phyloP scores from a whole-genome alignment of 2,329 filamentous ascomycete genomes.

The Cladosporium halotolerans region DNA sequence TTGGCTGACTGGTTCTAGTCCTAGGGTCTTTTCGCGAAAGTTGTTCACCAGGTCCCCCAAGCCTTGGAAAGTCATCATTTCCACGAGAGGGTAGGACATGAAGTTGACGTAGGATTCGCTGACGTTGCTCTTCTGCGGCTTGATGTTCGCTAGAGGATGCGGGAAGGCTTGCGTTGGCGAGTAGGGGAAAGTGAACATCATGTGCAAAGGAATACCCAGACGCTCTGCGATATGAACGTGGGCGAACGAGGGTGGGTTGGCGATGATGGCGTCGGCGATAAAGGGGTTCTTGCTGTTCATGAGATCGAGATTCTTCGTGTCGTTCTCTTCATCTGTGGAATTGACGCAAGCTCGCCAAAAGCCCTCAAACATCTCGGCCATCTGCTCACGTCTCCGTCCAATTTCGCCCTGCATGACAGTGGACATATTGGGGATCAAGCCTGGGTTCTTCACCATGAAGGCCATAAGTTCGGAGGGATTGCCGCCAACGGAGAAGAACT shows the following conservation, averaged over 20 bases:
- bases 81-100: conserved; percentile 75
- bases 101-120: conserved; percentile 73
- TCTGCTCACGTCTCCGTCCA: conserved; percentile 64
- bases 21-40: conserved; percentile 69
- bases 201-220: conserved; percentile 65
- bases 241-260: conserved; percentile 71
- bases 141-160: conserved; percentile 78
- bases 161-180: conserved; percentile 78
- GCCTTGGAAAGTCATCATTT: conserved; percentile 91
- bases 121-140: conserved; percentile 57
- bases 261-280: conserved; percentile 75
- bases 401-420: conserved; percentile 72
- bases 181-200: conserved; percentile 97
- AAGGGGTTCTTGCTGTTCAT: conserved; percentile 56
- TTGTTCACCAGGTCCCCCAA: conserved; percentile 85
- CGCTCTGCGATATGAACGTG: conserved; percentile 72
- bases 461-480: conserved; percentile 52
- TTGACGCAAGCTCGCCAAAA: conserved; percentile 85
- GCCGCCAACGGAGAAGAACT: conserved; percentile 48
- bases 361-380: conserved; percentile 70
- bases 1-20: conserved; percentile 69
- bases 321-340: conserved; percentile 59
- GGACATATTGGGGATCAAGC: conserved; percentile 75
- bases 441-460: conserved; percentile 87
- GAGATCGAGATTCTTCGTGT: conserved; percentile 40